Evolutionary conservation across 2,329 filamentous ascomycete genomes (phyloP).

Genomic region (Xylaria sp.): DNA sequence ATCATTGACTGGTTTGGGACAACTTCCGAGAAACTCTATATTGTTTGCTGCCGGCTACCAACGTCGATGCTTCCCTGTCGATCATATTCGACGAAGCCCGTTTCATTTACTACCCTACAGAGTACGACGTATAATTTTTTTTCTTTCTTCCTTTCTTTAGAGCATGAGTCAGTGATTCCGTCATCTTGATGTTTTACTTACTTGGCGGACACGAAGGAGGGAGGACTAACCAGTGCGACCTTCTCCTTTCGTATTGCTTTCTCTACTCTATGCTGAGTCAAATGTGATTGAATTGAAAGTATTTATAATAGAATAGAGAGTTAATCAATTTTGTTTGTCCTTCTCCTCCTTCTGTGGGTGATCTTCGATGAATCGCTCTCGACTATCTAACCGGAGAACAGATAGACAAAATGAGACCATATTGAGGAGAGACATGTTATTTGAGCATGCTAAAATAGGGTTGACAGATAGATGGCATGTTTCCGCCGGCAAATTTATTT

Average conservation of each 20-base stretch:
- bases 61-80: constrained; percentile 9
- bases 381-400: background rate
- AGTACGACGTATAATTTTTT: background rate
- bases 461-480: constrained; percentile 13
- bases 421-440: background rate
- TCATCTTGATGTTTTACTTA: background rate
- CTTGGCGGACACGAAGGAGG: background rate
- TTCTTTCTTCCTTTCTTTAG: background rate
- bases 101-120: background rate
- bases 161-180: constrained; percentile 5
- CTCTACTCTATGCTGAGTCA: background rate
- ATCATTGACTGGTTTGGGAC: constrained; percentile 32
- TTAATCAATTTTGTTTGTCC: background rate
- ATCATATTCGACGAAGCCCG: background rate
- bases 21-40: constrained; percentile 32
- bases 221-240: background rate
- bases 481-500: constrained; percentile 29
- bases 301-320: background rate
- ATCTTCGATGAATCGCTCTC: background rate
- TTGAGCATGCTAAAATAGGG: background rate
- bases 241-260: background rate
- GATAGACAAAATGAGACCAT: background rate
- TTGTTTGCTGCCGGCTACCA: constrained; percentile 16
- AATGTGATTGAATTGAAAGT: background rate
- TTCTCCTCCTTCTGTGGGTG: background rate